phyloP scores from a whole-genome alignment of 2,329 filamentous ascomycete genomes.

The Cladosporium sp. region DNA sequence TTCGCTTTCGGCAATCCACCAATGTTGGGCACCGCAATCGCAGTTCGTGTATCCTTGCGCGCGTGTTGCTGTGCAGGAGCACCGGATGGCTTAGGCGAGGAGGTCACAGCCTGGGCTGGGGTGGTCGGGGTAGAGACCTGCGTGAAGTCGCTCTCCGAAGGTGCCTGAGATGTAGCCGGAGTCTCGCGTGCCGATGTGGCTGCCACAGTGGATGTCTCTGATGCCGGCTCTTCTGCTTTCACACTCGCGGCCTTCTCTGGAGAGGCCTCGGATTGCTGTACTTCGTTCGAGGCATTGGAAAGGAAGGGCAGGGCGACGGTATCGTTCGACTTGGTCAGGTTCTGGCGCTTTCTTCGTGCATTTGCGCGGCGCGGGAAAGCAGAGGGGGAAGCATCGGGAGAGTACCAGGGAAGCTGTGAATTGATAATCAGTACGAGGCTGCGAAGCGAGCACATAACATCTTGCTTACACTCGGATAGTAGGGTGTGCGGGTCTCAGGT shows the following conservation, averaged over 20 bases:
- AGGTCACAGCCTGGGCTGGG: slow-evolving; percentile 37
- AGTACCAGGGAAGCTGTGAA: slow-evolving; percentile 61
- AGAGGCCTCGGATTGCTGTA: slow-evolving; percentile 9
- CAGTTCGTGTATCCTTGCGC: slow-evolving; percentile 47
- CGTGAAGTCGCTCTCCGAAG: slow-evolving; percentile 56
- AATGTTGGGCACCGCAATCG: slow-evolving; percentile 56
- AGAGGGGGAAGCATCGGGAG: slow-evolving; percentile 49
- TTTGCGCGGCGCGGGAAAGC: slow-evolving; percentile 57
- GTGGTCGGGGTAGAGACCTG: slow-evolving; percentile 52
- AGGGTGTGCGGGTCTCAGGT: slow-evolving; percentile 44
- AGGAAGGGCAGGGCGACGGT: slow-evolving; percentile 52
- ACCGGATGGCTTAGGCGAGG: slow-evolving; percentile 37
- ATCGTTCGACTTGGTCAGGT: slow-evolving; percentile 42
- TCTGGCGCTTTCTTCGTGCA: slow-evolving; percentile 47
- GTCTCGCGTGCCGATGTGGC: slow-evolving; percentile 55
- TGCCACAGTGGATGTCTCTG: slow-evolving; percentile 48
- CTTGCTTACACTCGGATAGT: slow-evolving; percentile 49
- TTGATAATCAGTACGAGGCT: background rate
- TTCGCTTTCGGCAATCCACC: slow-evolving; percentile 51
- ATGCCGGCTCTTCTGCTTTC: slow-evolving; percentile 37
- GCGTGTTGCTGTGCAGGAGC: slow-evolving; percentile 34
- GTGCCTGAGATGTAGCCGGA: slow-evolving; percentile 59
- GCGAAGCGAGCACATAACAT: background rate
- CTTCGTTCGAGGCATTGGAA: slow-evolving; percentile 15
- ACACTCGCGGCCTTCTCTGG: background rate